Evolutionary conservation across 768 basidiomycete species (phyloP), one percentile per base, ranked within the genome.

Genomic region (Cystoderma amianthinum): DNA sequence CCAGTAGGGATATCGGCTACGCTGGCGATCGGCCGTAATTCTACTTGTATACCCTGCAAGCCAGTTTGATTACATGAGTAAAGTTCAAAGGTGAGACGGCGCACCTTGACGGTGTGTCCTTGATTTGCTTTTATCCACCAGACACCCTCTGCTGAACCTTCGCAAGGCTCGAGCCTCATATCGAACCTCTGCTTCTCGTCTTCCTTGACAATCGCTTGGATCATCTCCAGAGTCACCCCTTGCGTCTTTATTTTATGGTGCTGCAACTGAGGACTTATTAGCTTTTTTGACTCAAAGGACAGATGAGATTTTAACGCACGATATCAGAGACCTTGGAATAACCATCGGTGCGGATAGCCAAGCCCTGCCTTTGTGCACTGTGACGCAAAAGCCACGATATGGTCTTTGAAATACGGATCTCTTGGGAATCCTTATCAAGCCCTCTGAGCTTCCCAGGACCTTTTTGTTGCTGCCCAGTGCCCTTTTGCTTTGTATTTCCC

Each of bases 81-180:
- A 23, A 17, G 25, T 23, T 10, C 10, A 20, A 20, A 16, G 21
- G 20, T 11, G 16, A 5, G 16, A 22, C 36, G 23, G 18, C 67
- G 18, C 45, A 82, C 91, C 71, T 82, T 75, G 35, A 95, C 67
- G 0, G 89, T 85, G 62, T 94, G 92, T 0, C 92, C 92, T 59
- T 94, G 92, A 50, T 88, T 91, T 5, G 92, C 92, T 24, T 84
- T 73, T 49, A 94, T 90, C 82, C 83, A 88, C 86, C 87, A 87
- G n/a, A 69, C 56, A 6, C 70, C 63, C n/a, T n/a, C n/a, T n/a
- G n/a, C n/a, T 4, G 23, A 28, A 15, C 24, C 19, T 9, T 54
- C 52, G 7, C 48, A 57, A n/a, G 53, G 37, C 48, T 89, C 85
- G 24, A 66, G 57, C 9, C 76, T 38, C 44, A 85, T 64, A 55